Base-by-base conservation (phyloP, 192 early-diverging fungal species). In the Backusella liffmaniae region DNA sequence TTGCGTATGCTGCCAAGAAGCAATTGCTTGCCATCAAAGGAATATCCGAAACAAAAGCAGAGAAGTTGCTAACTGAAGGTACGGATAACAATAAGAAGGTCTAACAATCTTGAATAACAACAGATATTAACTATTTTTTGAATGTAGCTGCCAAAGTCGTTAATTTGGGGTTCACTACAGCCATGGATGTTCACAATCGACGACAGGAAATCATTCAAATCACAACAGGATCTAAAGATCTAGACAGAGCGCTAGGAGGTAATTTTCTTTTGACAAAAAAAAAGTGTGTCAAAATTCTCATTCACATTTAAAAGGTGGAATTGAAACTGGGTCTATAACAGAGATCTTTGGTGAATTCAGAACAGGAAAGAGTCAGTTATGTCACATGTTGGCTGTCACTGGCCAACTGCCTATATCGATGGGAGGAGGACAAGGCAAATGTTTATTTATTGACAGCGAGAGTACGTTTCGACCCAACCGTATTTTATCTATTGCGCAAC, bases 311-410 rank as follows among this genome's bases (percentile, higher is more conserved):
- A 56, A 68, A 89, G 90, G 92, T 69, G 97, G 97, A 16, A 92
- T 99, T 59, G 97, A 99, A 76, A 98, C 97, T 4, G 97, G 97
- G 2, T 88, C 94, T 5, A 98, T 99, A 39, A 99, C 97, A 26
- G 97, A 99, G 80, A 86, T 99, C 0, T 99, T 98, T 92, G 97
- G 97, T 36, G 97, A 99, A 84, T 99, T 99, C 78, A 84, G 97
- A 66, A 99, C 97, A 6, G 97, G 97, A 75, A 99, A 99, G 84
- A 97, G 93, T 73, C 97, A 99, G 79, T 75, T 99, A 13, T 98
- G 97, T 81, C 97, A 99, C 73, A 96, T 93, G 32, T 83, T 99
- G 41, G 96, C 97, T 5, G 96, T 99, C 26, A 95, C 93, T n/a
- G 96, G 95, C 75, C 97, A 98, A 85, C 87, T 99, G 36, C 96